Conservation (phyloP, 306 rosid genomes). For the Senna siamea region DNA sequence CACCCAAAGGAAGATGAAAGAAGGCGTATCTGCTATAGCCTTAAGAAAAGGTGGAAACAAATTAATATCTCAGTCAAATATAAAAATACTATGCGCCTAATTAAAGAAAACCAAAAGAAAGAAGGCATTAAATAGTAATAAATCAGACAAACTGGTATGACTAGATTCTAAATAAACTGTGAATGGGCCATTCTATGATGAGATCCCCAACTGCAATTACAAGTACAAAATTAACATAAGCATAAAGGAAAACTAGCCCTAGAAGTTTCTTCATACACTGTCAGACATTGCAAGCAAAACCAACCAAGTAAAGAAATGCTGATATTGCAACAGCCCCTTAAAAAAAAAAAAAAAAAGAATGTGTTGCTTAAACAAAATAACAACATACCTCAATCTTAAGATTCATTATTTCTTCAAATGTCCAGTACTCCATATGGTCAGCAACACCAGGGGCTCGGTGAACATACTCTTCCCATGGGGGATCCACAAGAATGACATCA, state of each 20-base stretch:
- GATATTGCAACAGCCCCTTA: slow-evolving; percentile 5
- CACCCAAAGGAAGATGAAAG: slow-evolving; percentile 99
- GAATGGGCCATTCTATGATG: slow-evolving; percentile 18
- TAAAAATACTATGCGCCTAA: slow-evolving; percentile 23
- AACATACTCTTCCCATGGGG: slow-evolving; percentile 96
- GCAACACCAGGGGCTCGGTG: slow-evolving; percentile 99
- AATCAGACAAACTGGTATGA: slow-evolving; percentile 11
- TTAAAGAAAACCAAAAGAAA: slow-evolving; percentile 20
- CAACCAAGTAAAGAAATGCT: slow-evolving; percentile 25
- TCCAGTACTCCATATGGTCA: slow-evolving; percentile 97
- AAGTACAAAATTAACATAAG: slow-evolving; percentile 1
- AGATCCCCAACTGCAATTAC: not conserved
- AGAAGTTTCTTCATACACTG: slow-evolving; percentile 24
- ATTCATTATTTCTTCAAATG: slow-evolving; percentile 98
- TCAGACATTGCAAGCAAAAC: too few species aligned
- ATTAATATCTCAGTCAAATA: slow-evolving; percentile 34
- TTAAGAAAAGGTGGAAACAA: slow-evolving; percentile 37
- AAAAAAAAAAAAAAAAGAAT: not conserved
- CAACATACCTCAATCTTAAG: slow-evolving; percentile 90
- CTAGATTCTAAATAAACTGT: not conserved
- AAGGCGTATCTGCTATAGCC: slow-evolving; percentile 99
- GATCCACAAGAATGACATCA: slow-evolving; percentile 98
- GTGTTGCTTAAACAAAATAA: slow-evolving; percentile 21
- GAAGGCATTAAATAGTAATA: not conserved
- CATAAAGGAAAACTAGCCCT: slow-evolving; percentile 7